Evolutionary conservation across 2,329 filamentous ascomycete genomes (phyloP).

Genomic region (Colletotrichum karsti): DNA sequence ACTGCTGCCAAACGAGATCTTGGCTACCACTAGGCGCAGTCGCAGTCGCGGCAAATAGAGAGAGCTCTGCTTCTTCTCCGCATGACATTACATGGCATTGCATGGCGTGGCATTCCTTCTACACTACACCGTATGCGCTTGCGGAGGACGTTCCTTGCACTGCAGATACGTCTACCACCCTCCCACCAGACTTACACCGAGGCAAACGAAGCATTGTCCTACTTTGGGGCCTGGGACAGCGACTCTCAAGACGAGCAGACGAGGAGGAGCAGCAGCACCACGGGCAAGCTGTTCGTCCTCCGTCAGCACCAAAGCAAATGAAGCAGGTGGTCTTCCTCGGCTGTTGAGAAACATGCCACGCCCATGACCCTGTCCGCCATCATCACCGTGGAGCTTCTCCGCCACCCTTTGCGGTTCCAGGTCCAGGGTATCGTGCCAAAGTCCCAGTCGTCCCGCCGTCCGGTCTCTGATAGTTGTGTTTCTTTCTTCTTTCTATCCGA

Average conservation of each 20-base stretch:
- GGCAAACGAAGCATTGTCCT: neutral
- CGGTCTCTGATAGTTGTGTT: neutral
- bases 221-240: neutral
- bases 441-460: slow-evolving; percentile 5
- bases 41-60: neutral
- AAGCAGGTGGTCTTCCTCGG: slow-evolving; percentile 12
- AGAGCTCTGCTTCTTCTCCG: neutral
- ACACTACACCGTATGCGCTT: neutral
- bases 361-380: slow-evolving; percentile 2
- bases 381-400: slow-evolving; percentile 16
- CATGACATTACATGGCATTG: neutral
- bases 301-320: neutral
- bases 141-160: neutral
- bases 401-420: neutral
- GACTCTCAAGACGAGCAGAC: neutral
- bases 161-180: neutral
- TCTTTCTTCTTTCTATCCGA: neutral
- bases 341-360: neutral
- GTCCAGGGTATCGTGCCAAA: slow-evolving; percentile 7
- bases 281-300: neutral
- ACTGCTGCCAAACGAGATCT: neutral
- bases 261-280: neutral
- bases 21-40: neutral
- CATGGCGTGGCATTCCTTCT: neutral
- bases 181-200: slow-evolving; percentile 13